phyloP scores from a whole-genome alignment of 768 basidiomycete genomes.

The Steccherinum ochraceum region DNA sequence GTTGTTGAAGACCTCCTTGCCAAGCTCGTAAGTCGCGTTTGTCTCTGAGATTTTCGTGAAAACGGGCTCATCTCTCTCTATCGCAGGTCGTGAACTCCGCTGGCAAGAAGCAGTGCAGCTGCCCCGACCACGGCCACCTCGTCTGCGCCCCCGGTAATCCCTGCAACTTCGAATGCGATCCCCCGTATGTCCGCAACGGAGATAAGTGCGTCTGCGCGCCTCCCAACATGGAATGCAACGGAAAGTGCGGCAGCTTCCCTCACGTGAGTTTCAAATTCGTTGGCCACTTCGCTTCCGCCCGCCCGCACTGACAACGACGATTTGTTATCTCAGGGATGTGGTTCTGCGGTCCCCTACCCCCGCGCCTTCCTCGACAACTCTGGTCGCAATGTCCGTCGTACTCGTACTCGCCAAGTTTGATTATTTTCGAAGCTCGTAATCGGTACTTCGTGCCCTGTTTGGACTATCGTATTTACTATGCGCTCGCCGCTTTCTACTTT shows the following conservation, averaged over 20 bases:
- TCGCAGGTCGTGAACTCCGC: slow-evolving; percentile 30
- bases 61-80: no score
- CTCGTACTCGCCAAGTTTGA: not conserved
- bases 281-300: slow-evolving; percentile 1
- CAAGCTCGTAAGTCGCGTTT: slow-evolving; percentile 20
- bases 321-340: slow-evolving; percentile 29
- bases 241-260: slow-evolving; percentile 25
- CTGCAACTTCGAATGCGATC: slow-evolving; percentile 31
- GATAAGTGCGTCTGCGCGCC: slow-evolving; percentile 31
- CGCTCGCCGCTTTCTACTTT: no score
- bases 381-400: slow-evolving; percentile 3
- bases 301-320: not conserved
- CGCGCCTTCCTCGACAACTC: no score
- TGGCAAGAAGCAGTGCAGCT: slow-evolving; percentile 25
- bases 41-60: no score
- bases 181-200: slow-evolving; percentile 21
- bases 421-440: no score
- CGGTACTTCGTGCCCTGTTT: no score
- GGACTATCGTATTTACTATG: no score
- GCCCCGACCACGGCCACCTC: slow-evolving; percentile 27
- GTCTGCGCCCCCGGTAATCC: slow-evolving; percentile 25
- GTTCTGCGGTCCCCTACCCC: slow-evolving; percentile 28
- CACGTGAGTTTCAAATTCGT: no score
- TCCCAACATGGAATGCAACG: slow-evolving; percentile 34
- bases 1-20: slow-evolving; percentile 8